Evolutionary conservation across 2,329 filamentous ascomycete species (phyloP), one percentile per base, ranked within the genome.

Genomic region (Aureobasidium melanogenum): DNA sequence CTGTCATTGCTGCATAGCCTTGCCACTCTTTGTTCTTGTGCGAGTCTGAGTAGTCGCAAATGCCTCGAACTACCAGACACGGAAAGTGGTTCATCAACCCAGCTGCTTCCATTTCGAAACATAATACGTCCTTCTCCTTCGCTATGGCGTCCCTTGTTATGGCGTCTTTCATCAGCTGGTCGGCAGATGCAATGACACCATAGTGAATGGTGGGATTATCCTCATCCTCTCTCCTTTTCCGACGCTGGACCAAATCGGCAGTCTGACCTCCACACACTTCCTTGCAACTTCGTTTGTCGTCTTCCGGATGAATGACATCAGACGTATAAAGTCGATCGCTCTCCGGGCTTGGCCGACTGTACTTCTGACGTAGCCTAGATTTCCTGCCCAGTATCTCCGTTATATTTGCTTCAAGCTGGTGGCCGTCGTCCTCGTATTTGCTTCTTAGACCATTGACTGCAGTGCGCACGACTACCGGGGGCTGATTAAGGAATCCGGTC

Each of bases 141-240:
- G 51, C 41, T 2, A 62, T 9, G 7, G 28, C 22, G 26, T 64
- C 62, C 34, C 62, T 59, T 9, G 17, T 46, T 12, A 0, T 26
- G 7, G 46, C 62, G 46, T 64, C 59, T 38, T 62, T 62, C 24
- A 64, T 48, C 14, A 64, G 26, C 15, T 26, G 69, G 55, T 78
- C 71, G 17, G 71, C 74, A 1, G 74, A 77, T 5, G 70, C 76
- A 2, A 79, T 69, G 0, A 63, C 55, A 0, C 77, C 76, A 32
- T 78, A 66, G 51, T 76, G 72, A 0, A 78, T 61, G 0, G 10
- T 61, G 38, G 70, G 70, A 17, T 55, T 17, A 6, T 55, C 39
- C 22, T 48, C 34, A 9, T 10, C 30, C 9, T 32, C 9, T 9
- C 10, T 9, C 9, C 30, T 8, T 15, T 22, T 3, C 1, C 17